Evolutionary conservation across 306 rosid species (phyloP), one percentile per base, ranked within the genome.

Genomic region (Hippophae tibetana): DNA sequence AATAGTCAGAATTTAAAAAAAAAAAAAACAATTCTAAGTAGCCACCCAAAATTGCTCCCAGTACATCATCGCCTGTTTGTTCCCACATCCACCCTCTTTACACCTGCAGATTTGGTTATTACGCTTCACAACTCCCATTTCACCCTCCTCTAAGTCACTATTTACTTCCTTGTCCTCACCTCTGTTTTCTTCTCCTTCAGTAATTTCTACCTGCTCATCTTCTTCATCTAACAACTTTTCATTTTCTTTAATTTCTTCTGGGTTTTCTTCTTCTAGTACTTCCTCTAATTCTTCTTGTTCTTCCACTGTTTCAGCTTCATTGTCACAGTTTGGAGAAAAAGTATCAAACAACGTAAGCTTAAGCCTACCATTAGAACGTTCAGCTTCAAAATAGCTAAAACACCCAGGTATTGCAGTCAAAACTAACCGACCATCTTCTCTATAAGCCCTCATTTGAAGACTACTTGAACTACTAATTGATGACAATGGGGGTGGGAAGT

Each of bases 371-470:
- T 79, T 52, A 27, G 68, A 54, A 10, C 89, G 85, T 52, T 80
- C 75, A 5, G 76, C 86, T 48, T 68, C 68, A 58, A 84, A 75
- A 65, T 55, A 64, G 23, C 43, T 49, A 10, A 77, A 64, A 58
- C 82, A 67, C 43, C 51, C 52, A 18, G 76, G 18, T 6, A 61
- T 67, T 6, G 79, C 90, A 66, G 67, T 72, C 74, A 81, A 67
- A 31, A 84, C 77, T 11, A 84, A 76, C 25, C 86, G 73, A 4
- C 90, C 90, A 60, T 63, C 76, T 81, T 81, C 73, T 8, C 86
- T 67, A 41, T 67, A 78, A 60, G 79, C 63, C 72, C 74, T 69
- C 6, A 84, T 70, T 51, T 63, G 74, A 6, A 84, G 25, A 7
- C 77, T 69, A 8, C 57, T 74, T 2, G 73, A 52, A 23, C 80